Base-by-base conservation (phyloP, 2,329 filamentous ascomycete species). In the Volutella citrinella region DNA sequence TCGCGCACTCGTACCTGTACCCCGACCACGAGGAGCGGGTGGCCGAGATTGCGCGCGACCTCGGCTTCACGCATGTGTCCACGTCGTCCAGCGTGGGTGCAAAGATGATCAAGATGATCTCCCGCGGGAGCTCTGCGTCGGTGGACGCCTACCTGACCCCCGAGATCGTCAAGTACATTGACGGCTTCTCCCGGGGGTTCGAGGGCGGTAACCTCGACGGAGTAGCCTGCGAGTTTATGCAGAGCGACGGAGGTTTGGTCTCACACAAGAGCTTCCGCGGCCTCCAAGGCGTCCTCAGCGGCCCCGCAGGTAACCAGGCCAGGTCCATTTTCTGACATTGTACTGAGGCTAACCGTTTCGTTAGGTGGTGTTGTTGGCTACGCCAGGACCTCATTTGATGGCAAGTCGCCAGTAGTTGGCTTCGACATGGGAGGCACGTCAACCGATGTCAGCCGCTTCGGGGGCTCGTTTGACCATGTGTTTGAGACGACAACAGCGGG, bases 1-100 rank as follows among this genome's bases (percentile, higher is more conserved):
- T 95, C 40, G 87, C 93, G 78, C 88, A 95, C 54, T 82, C 82
- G 2, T 94, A 94, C 55, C 91, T 86, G 0, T 95, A 86, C 52
- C 87, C 86, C 2, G 76, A 83, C 29, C 88, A 95, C 49, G 88
- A 95, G 57, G 77, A 79, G 2, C 52, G 85, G 17, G 70, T 94
- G 7, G 87, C 86, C 13, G 74, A 70, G 45, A 66, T 94, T 26
- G 88, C 88, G 1, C 70, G 68, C 32, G 80, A 89, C 15, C 80
- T 93, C 41, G 88, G 88, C 3, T 86, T 86, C 51, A 65, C 73
- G 30, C 79, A 84, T 55, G 76, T 86, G 34, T 81, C 76, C 36
- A 63, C 83, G 16, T 83, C 78, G 27, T 77, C 81, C 41, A 70
- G 80, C 50, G 68, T 82, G 21, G 82, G 83, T 69, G 80, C 80